These are phyloP conservation scores for Rhypophila decipiens DNA, from an alignment of 495 filamentous ascomycete genomes.

Conservation along the genomic window DNA sequence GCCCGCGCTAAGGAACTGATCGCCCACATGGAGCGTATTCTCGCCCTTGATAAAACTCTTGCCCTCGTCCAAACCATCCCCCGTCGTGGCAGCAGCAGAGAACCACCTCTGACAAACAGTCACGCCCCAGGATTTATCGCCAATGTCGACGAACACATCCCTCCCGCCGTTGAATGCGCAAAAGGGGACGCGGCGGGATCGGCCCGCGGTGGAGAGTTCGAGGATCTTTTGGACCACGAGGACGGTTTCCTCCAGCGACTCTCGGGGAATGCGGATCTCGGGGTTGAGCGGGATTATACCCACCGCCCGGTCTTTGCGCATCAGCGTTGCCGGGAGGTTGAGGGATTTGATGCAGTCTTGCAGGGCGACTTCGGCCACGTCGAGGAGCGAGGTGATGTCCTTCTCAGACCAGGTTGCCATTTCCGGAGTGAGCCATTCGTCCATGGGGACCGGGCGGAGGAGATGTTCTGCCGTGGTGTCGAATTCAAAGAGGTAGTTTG, in stretches of 20 bases:
- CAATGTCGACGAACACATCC: conserved; percentile 97
- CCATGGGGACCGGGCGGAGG: conserved; percentile 56
- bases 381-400: conserved; percentile 70
- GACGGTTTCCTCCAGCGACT: conserved; percentile 93
- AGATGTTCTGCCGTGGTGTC: conserved; percentile 46
- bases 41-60: conserved; percentile 37
- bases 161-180: conserved; percentile 98
- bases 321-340: conserved; percentile 64
- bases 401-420: conserved; percentile 80
- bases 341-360: conserved; percentile 71
- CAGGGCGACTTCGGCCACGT: conserved; percentile 78
- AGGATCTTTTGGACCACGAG: conserved; percentile 87
- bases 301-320: conserved; percentile 90
- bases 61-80: conserved; percentile 13
- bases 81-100: conserved; percentile 48
- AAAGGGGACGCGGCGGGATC: conserved; percentile 63
- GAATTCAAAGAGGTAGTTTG: conserved; percentile 83
- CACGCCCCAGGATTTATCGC: conserved; percentile 95
- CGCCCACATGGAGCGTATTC: conserved; percentile 76
- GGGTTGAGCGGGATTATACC: conserved; percentile 67
- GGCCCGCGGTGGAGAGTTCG: conserved; percentile 58
- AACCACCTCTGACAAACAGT: conserved; percentile 90
- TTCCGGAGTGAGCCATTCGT: conserved; percentile 75
- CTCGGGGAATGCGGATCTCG: conserved; percentile 65
- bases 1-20: conserved; percentile 93